Evolutionary conservation across 805 yeast species (phyloP).

Genomic region (Hanseniaspora vineae): DNA sequence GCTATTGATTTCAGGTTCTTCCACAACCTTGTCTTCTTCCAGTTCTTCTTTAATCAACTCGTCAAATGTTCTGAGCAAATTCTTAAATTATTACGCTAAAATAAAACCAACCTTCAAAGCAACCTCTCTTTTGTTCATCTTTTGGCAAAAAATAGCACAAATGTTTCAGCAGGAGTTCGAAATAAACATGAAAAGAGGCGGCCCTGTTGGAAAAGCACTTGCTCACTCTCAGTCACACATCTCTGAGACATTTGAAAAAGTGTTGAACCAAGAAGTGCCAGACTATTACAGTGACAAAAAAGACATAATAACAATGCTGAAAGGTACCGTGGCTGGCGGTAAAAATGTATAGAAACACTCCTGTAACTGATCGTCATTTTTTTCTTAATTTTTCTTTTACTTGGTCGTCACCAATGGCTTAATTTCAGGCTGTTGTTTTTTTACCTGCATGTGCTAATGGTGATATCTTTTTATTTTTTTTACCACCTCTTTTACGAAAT

Average conservation of each 20-base stretch:
- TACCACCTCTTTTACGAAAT: conserved; percentile 26
- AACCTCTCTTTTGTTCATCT: conserved; percentile 9
- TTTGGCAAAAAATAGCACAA: conserved; percentile 16
- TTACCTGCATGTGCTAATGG: not conserved
- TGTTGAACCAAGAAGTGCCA: not conserved
- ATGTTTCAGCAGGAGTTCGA: conserved; percentile 21
- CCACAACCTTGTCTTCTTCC: too few relatives aligned
- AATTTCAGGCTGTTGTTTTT: not conserved
- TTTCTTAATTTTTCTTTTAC: too few relatives aligned
- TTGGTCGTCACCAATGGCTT: too few relatives aligned
- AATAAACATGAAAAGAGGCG: conserved; percentile 21
- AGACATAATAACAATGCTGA: not conserved
- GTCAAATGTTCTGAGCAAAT: not conserved
- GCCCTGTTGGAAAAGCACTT: conserved; percentile 22
- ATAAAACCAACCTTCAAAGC: too few relatives aligned
- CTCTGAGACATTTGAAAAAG: not conserved
- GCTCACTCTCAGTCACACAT: not conserved
- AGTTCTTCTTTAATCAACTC: too few relatives aligned
- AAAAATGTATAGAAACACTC: not conserved
- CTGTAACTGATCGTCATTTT: not conserved
- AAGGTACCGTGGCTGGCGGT: not conserved
- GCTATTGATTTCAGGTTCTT: too few relatives aligned
- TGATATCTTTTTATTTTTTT: conserved; percentile 13
- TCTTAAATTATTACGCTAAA: not conserved
- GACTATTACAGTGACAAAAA: not conserved